Conservation (phyloP, 1,284 basidiomycete genomes). For the Sporisorium sorghi region DNA sequence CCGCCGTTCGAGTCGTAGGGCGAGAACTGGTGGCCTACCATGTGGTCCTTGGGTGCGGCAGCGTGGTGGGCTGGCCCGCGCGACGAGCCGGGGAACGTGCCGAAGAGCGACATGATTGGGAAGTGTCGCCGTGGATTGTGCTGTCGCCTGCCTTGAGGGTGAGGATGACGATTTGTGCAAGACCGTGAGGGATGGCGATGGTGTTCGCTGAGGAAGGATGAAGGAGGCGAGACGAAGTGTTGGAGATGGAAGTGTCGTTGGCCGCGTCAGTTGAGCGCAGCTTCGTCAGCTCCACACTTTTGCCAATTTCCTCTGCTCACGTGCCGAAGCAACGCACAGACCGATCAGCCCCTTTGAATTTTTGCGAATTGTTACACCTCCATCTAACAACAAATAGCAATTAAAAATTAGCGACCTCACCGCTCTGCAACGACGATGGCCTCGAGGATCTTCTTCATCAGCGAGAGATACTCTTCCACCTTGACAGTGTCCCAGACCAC, state of each 20-base stretch:
- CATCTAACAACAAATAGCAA: too few species aligned
- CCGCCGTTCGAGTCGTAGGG: conserved; percentile 68
- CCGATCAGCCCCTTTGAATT: conserved; percentile 34
- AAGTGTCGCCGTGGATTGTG: too few species aligned
- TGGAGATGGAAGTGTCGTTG: conserved; percentile 31
- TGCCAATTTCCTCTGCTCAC: conserved; percentile 20
- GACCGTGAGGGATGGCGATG: background rate
- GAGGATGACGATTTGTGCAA: background rate
- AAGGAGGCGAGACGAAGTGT: conserved; percentile 11
- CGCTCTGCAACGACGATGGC: conserved; percentile 30
- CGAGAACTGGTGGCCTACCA: conserved; percentile 65
- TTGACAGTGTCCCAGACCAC: conserved; percentile 44
- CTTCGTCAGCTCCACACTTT: conserved; percentile 51
- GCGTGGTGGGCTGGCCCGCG: conserved; percentile 23
- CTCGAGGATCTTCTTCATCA: conserved; percentile 40
- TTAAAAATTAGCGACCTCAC: too few species aligned
- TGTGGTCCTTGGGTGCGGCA: conserved; percentile 40
- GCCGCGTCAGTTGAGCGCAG: conserved; percentile 24
- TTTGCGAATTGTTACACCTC: conserved; percentile 21
- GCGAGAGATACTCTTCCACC: conserved; percentile 27
- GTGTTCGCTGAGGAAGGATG: conserved; percentile 1
- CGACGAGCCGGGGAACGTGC: conserved; percentile 46
- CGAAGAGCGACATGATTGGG: conserved; percentile 49
- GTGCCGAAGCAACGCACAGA: conserved; percentile 43
- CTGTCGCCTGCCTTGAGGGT: background rate